Evolutionary conservation across 495 filamentous ascomycete species (phyloP).

Genomic region (Tuber aestivum): DNA sequence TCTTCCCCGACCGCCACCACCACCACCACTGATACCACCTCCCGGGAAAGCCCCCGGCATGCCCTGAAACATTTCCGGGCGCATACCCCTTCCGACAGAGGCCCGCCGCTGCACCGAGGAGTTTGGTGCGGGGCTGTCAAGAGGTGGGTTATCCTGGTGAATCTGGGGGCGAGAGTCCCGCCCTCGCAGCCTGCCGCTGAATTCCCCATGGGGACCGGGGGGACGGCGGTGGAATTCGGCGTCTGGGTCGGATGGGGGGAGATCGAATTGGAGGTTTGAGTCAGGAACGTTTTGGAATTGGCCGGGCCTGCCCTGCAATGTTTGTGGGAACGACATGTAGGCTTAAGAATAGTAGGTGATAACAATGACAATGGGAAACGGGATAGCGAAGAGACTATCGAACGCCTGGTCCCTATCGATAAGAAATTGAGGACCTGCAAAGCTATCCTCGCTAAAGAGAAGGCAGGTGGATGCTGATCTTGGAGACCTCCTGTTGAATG

Average conservation of each 20-base stretch:
- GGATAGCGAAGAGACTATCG: not conserved
- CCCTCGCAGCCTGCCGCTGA: conserved; percentile 11
- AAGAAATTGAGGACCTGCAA: not conserved
- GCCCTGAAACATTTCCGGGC: not conserved
- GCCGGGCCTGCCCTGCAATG: conserved; percentile 2
- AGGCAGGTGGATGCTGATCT: not conserved
- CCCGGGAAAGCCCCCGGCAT: conserved; percentile 7
- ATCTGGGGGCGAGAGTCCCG: conserved; percentile 29
- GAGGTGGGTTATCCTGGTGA: conserved; percentile 22
- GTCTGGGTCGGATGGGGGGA: conserved; percentile 22
- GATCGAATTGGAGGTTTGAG: conserved; percentile 24
- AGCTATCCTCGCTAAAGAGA: not conserved
- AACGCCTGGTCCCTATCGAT: not conserved
- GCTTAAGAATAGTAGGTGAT: not conserved
- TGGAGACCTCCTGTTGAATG: not conserved
- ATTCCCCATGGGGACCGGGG: conserved; percentile 19
- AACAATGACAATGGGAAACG: not conserved
- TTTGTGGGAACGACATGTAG: not conserved
- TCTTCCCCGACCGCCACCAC: conserved; percentile 13
- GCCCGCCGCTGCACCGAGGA: conserved; percentile 12
- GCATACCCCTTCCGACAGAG: conserved; percentile 17
- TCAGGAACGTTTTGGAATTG: conserved; percentile 22
- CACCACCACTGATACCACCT: conserved; percentile 9
- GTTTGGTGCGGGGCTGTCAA: conserved; percentile 3
- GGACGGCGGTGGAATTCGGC: conserved; percentile 9